Conservation (phyloP, 2,329 filamentous ascomycete species). For the Botrytis sinoallii region DNA sequence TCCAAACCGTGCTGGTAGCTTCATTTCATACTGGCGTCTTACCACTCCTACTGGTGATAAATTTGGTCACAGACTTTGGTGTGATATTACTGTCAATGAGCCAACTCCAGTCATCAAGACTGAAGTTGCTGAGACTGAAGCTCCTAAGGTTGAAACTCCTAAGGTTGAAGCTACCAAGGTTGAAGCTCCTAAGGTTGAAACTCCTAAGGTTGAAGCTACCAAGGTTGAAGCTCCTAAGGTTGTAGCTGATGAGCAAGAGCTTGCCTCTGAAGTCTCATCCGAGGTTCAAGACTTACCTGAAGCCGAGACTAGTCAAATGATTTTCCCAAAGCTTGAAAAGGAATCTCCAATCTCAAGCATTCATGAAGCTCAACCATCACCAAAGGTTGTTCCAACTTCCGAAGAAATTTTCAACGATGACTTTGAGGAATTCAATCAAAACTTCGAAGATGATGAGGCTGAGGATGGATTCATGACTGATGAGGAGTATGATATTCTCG, state of each 20-base stretch:
- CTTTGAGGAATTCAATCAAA: slow-evolving; percentile 50
- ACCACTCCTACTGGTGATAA: slow-evolving; percentile 75
- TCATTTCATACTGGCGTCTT: slow-evolving; percentile 95
- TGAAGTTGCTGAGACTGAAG: background rate
- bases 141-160: background rate
- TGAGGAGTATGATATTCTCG: slow-evolving; percentile 96
- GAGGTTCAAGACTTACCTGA: background rate
- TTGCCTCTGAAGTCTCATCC: background rate
- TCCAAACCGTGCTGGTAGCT: slow-evolving; percentile 69
- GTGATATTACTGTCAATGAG: slow-evolving; percentile 71
- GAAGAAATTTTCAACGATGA: slow-evolving; percentile 37
- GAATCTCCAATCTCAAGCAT: slow-evolving; percentile 82
- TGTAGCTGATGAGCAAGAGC: background rate
- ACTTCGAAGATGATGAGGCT: slow-evolving; percentile 55
- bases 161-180: background rate
- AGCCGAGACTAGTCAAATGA: slow-evolving; percentile 67
- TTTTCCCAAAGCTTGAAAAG: slow-evolving; percentile 94
- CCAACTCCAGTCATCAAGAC: slow-evolving; percentile 33
- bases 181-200: too few species aligned
- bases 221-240: too few species aligned
- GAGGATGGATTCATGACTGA: slow-evolving; percentile 87
- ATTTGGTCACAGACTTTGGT: slow-evolving; percentile 95
- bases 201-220: background rate
- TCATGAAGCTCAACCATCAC: slow-evolving; percentile 51
- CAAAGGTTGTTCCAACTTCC: slow-evolving; percentile 47